Evolutionary conservation across 2,329 filamentous ascomycete genomes (phyloP).

Genomic region (Monilinia aucupariae): DNA sequence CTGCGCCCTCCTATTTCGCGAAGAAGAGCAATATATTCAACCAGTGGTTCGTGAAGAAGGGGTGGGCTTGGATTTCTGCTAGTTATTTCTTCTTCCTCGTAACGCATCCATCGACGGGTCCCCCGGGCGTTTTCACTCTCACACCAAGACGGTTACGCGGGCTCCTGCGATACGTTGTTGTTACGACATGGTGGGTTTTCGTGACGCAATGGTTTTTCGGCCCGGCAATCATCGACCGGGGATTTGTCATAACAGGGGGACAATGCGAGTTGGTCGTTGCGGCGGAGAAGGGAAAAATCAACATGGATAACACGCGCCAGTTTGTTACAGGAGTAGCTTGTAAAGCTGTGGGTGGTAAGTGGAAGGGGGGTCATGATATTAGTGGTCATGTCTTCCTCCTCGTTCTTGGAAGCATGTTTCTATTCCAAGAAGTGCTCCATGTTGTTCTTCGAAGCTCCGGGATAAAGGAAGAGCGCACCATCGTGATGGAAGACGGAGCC

Average conservation of each 20-base stretch:
- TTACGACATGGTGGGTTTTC: slow-evolving; percentile 75
- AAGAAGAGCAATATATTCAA: slow-evolving; percentile 93
- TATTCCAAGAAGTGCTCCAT: slow-evolving; percentile 73
- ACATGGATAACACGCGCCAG: slow-evolving; percentile 43
- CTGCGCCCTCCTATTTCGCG: slow-evolving; percentile 81
- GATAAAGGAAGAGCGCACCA: slow-evolving; percentile 54
- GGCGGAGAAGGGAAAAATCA: slow-evolving; percentile 42
- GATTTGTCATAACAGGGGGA: slow-evolving; percentile 84
- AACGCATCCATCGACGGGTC: slow-evolving; percentile 56
- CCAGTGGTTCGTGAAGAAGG: slow-evolving; percentile 85
- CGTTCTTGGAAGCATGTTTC: slow-evolving; percentile 73
- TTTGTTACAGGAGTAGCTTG: slow-evolving; percentile 73
- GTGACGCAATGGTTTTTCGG: slow-evolving; percentile 98
- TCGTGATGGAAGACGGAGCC: slow-evolving; percentile 62
- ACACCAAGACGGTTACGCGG: slow-evolving; percentile 52
- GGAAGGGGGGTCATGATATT: slow-evolving; percentile 94
- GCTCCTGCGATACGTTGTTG: slow-evolving; percentile 59
- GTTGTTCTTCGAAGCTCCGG: slow-evolving; percentile 46
- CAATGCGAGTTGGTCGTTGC: slow-evolving; percentile 61
- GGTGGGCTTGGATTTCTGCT: slow-evolving; percentile 84
- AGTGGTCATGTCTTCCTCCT: slow-evolving; percentile 93
- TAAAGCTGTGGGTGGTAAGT: slow-evolving; percentile 73
- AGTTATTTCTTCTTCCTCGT: slow-evolving; percentile 66
- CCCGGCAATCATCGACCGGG: slow-evolving; percentile 79
- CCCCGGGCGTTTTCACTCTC: slow-evolving; percentile 38